Percentiles rank a stretch among this genome's conserved stretches.
Evolutionary conservation across 495 filamentous ascomycete species (phyloP).

Genomic region (Lichina pygmaea): DNA sequence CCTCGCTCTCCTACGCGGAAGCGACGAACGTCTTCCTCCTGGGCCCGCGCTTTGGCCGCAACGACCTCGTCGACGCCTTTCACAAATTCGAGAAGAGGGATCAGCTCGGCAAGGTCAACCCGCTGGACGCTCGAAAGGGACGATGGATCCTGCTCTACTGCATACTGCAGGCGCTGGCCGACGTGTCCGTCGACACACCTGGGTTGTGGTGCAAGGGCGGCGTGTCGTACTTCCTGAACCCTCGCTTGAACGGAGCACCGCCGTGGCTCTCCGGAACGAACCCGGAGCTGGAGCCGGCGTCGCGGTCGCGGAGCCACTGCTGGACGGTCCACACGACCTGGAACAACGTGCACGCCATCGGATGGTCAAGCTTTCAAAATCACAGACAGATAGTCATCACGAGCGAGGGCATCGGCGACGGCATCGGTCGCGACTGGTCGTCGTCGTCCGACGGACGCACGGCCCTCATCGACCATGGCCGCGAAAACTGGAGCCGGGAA

Average conservation of each 20-base stretch:
- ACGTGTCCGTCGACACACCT: constrained; percentile 35
- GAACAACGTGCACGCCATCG: constrained; percentile 3
- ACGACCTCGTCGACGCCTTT: constrained; percentile 32
- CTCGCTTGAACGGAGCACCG: constrained; percentile 24
- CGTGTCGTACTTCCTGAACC: constrained; percentile 36
- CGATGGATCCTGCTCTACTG: constrained; percentile 53
- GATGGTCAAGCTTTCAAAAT: no score
- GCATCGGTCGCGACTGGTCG: no score
- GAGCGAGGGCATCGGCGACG: no score
- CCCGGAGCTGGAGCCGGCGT: constrained; percentile 16
- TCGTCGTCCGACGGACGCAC: no score
- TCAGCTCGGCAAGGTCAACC: constrained; percentile 19
- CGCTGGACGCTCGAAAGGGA: constrained; percentile 29
- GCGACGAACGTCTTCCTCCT: constrained; percentile 40
- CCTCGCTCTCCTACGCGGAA: constrained; percentile 34
- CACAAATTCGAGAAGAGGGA: constrained; percentile 35
- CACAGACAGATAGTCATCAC: no score
- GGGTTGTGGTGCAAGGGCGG: constrained; percentile 28
- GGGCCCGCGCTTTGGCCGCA: constrained; percentile 21
- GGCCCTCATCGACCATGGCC: no score
- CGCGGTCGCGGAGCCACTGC: constrained; percentile 30
- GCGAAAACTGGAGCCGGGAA: no score
- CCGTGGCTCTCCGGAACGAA: constrained; percentile 21
- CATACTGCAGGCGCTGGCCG: constrained; percentile 38
- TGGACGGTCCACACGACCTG: constrained; percentile 25